Percentiles rank a stretch among this genome's conserved stretches.
phyloP scores from a whole-genome alignment of 768 basidiomycete species.

The Podaxis sp. region DNA sequence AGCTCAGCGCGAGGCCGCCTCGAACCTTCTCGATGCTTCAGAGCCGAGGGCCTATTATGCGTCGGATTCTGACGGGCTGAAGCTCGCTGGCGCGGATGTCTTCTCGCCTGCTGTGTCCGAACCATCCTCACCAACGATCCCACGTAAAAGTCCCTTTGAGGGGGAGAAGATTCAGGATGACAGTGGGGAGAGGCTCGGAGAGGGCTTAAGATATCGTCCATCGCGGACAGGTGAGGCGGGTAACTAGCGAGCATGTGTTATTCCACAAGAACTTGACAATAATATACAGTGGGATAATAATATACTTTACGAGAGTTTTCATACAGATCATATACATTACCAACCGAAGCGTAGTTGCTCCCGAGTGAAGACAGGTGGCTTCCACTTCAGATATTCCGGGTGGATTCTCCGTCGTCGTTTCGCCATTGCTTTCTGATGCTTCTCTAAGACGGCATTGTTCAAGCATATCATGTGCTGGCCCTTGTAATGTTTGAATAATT shows the following conservation, averaged over 20 bases:
- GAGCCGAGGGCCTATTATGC: constrained; percentile 48
- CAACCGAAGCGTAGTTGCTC: constrained; percentile 83
- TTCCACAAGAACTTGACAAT: constrained; percentile 2
- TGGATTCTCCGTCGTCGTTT: constrained; percentile 81
- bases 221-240: neutral
- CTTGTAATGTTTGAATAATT: constrained; percentile 95
- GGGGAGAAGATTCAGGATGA: constrained; percentile 17
- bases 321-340: constrained; percentile 27
- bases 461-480: constrained; percentile 92
- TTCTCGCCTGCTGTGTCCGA: constrained; percentile 71
- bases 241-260: neutral
- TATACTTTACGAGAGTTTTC: constrained; percentile 16
- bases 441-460: constrained; percentile 87
- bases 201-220: constrained; percentile 1
- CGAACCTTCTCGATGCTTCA: constrained; percentile 5
- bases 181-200: constrained; percentile 19
- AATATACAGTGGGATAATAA: constrained; percentile 10
- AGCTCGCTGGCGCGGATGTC: constrained; percentile 67
- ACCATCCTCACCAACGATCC: constrained; percentile 62
- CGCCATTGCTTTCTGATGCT: constrained; percentile 78
- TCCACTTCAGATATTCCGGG: constrained; percentile 84
- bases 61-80: constrained; percentile 42
- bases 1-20: neutral
- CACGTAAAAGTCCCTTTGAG: constrained; percentile 31
- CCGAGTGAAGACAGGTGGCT: constrained; percentile 89